A percentile compares a stretch with the other conserved stretches of the same genome.
Conservation (phyloP, 2,329 filamentous ascomycete species). For the Pseudocercospora cruenta region DNA sequence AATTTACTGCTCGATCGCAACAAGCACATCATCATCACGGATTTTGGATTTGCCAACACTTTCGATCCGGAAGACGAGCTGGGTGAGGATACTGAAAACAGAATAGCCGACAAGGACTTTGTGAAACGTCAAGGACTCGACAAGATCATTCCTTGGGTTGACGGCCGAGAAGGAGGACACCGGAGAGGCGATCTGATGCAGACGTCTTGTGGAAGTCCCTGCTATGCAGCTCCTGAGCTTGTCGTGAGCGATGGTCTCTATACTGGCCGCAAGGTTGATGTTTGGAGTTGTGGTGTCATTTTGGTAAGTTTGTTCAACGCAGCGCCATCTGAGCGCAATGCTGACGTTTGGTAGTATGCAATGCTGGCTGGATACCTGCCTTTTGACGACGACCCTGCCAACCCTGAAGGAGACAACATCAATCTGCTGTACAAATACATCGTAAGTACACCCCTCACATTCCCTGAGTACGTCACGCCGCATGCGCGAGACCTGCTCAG, state of each 20-base stretch:
- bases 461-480: conserved; percentile 97
- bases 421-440: conserved; percentile 99
- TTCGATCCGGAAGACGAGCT: conserved; percentile 90
- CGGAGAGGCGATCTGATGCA: conserved; percentile 96
- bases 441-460: conserved; percentile 92
- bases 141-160: conserved; percentile 63
- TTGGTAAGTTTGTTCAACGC: conserved; percentile 65
- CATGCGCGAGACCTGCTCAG: conserved; percentile 91
- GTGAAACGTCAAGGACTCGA: conserved; percentile 87
- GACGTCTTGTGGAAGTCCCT: conserved; percentile 96
- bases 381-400: conserved; percentile 97
- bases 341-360: conserved; percentile 71
- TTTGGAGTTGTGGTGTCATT: conserved; percentile 99
- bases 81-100: conserved; percentile 85
- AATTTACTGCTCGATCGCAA: conserved; percentile 94
- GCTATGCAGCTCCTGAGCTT: conserved; percentile 94
- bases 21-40: conserved; percentile 98
- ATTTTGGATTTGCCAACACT: conserved; percentile 98
- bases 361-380: conserved; percentile 98
- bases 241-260: conserved; percentile 97
- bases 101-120: conserved; percentile 82
- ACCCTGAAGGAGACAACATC: conserved; percentile 98
- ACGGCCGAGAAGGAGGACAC: conserved; percentile 58
- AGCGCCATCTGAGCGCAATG: background rate
- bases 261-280: conserved; percentile 95